A percentile compares a stretch with the other conserved stretches of the same genome.
Conservation (phyloP, 2,329 filamentous ascomycete species). For the Phaeoacremonium minimum region DNA sequence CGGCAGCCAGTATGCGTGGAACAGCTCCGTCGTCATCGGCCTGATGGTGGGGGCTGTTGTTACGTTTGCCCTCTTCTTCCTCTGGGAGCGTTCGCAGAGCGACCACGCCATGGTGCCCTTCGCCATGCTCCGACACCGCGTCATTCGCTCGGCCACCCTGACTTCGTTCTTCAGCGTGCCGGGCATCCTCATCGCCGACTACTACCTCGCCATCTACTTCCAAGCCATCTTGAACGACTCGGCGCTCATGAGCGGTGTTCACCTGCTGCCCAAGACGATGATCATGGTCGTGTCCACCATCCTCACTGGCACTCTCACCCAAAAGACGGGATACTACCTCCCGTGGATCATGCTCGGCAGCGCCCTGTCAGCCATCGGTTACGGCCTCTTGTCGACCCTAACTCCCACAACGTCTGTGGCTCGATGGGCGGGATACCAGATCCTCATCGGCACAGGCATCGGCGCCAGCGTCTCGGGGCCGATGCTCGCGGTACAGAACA, state of each 20-base stretch:
- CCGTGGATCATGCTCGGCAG: slow-evolving; percentile 9
- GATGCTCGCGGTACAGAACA: slow-evolving; percentile 7
- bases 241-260: slow-evolving; percentile 18
- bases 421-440: slow-evolving; percentile 13
- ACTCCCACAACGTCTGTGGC: slow-evolving; percentile 3
- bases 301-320: slow-evolving; percentile 17
- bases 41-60: slow-evolving; percentile 13
- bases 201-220: slow-evolving; percentile 27
- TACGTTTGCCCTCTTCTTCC: slow-evolving; percentile 14
- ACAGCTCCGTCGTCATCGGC: slow-evolving; percentile 13
- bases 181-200: slow-evolving; percentile 23
- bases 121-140: slow-evolving; percentile 10
- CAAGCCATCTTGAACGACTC: slow-evolving; percentile 15
- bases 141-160: slow-evolving; percentile 7
- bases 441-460: slow-evolving; percentile 11
- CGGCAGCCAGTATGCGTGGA: slow-evolving; percentile 21
- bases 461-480: slow-evolving; percentile 4
- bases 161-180: slow-evolving; percentile 23
- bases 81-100: slow-evolving; percentile 15
- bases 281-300: slow-evolving; percentile 12
- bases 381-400: slow-evolving; percentile 10
- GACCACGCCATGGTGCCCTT: slow-evolving; percentile 18
- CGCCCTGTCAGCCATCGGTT: slow-evolving; percentile 9
- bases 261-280: slow-evolving; percentile 19
- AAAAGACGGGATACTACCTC: slow-evolving; percentile 14